phyloP scores from a whole-genome alignment of 1,139 yeast genomes.

The Cylindricascospora bacillispora region DNA sequence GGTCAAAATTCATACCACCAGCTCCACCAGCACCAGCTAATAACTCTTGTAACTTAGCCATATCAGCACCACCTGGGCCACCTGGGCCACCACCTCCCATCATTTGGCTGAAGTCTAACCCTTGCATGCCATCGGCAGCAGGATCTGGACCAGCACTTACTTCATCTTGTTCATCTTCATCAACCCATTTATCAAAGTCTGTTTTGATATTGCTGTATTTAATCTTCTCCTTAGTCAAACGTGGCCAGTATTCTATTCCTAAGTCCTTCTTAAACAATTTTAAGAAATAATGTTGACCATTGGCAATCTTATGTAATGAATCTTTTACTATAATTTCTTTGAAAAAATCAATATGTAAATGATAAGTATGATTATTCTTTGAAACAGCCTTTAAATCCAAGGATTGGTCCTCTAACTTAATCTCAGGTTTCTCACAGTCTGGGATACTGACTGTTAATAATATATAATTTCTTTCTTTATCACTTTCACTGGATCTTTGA shows the following conservation, averaged over 20 bases:
- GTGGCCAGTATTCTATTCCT: constrained; percentile 80
- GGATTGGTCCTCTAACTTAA: constrained; percentile 47
- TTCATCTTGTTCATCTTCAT: constrained; percentile 84
- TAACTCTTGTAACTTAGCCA: not conserved
- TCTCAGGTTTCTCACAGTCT: constrained; percentile 52
- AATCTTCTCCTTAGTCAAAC: constrained; percentile 64
- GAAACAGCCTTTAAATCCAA: constrained; percentile 37
- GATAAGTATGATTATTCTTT: constrained; percentile 35
- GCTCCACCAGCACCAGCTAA: constrained; percentile 28
- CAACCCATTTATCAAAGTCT: constrained; percentile 95
- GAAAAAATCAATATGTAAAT: constrained; percentile 54
- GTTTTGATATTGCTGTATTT: constrained; percentile 72
- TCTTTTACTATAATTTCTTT: constrained; percentile 58
- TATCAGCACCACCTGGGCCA: constrained; percentile 27
- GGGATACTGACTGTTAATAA: constrained; percentile 63
- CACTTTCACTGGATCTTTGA: constrained; percentile 73
- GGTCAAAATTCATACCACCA: constrained; percentile 28
- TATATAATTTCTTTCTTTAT: constrained; percentile 58
- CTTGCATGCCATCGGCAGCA: constrained; percentile 23
- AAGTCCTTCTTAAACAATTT: constrained; percentile 55
- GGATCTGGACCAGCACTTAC: constrained; percentile 36
- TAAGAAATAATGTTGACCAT: constrained; percentile 53
- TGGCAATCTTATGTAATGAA: constrained; percentile 50
- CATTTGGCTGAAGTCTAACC: constrained; percentile 24
- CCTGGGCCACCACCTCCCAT: constrained; percentile 30